Conservation (phyloP, 331 rosid genomes). For the Malus hybrid region DNA sequence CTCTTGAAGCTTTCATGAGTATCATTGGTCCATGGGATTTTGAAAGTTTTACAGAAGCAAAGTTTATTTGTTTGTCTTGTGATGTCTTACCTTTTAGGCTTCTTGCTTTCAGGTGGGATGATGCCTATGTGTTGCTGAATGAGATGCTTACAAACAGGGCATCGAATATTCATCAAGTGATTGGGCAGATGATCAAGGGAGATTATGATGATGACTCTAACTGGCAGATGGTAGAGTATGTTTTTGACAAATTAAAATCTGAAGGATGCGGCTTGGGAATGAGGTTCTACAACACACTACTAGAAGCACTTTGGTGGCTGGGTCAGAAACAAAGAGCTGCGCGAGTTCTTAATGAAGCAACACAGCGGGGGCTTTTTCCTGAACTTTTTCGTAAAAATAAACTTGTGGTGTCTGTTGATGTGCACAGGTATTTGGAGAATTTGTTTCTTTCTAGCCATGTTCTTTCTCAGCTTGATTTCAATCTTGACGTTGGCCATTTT, state of each 20-base stretch:
- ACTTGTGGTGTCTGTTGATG: constrained; percentile 80
- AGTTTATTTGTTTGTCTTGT: not conserved
- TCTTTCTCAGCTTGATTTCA: constrained; percentile 7
- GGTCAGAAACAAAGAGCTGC: constrained; percentile 86
- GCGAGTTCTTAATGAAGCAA: constrained; percentile 87
- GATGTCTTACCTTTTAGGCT: constrained; percentile 10
- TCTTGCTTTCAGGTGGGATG: constrained; percentile 58
- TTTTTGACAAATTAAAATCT: constrained; percentile 85
- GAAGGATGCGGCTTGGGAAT: constrained; percentile 82
- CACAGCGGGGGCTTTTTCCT: constrained; percentile 81
- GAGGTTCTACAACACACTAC: constrained; percentile 75
- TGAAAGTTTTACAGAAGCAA: not conserved
- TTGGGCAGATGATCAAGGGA: constrained; percentile 83
- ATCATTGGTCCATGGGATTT: not conserved
- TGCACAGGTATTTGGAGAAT: constrained; percentile 65
- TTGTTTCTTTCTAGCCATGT: constrained; percentile 2
- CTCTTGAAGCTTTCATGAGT: not conserved
- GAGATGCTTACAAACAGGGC: constrained; percentile 59
- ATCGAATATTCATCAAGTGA: constrained; percentile 79
- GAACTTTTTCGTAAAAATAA: constrained; percentile 76
- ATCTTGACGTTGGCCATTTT: constrained; percentile 21
- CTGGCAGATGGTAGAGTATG: constrained; percentile 97
- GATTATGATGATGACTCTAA: constrained; percentile 78
- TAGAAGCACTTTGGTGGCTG: constrained; percentile 97
- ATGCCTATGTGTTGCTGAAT: constrained; percentile 60